Conservation (phyloP, 306 rosid species). For the Cucurbita ficifolia region DNA sequence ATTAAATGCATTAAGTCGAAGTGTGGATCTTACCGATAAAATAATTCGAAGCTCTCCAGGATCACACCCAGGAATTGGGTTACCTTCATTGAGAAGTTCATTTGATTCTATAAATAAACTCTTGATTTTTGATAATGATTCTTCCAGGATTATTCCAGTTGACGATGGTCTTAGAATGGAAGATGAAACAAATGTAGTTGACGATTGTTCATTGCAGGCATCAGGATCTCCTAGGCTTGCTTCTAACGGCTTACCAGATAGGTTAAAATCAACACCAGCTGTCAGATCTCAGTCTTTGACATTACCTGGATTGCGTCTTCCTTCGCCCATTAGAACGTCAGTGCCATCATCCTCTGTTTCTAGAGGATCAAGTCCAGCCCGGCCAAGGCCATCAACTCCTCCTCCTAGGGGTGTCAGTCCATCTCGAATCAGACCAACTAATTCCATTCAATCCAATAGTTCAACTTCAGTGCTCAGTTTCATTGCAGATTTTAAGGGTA, state of each 20-base stretch:
- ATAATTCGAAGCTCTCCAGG: constrained; percentile 20
- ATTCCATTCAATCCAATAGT: constrained; percentile 35
- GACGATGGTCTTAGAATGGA: constrained; percentile 29
- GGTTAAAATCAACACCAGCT: constrained; percentile 26
- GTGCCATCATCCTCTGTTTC: constrained; percentile 20
- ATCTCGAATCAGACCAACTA: constrained; percentile 34
- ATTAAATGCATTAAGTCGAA: constrained; percentile 31
- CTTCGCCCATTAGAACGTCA: constrained; percentile 52
- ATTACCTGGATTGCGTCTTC: constrained; percentile 24
- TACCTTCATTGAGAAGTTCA: constrained; percentile 41
- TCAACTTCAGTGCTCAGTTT: constrained; percentile 77
- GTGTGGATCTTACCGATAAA: constrained; percentile 54
- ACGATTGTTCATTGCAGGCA: constrained; percentile 26
- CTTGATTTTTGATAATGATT: constrained; percentile 35
- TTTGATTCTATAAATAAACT: constrained; percentile 31
- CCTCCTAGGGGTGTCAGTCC: constrained; percentile 75
- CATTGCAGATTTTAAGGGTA: constrained; percentile 69
- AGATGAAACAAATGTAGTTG: constrained; percentile 23
- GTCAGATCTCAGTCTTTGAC: constrained; percentile 46
- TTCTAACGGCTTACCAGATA: constrained; percentile 30
- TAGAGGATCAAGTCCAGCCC: constrained; percentile 49
- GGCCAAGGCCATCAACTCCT: constrained; percentile 22
- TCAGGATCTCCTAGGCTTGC: constrained; percentile 30
- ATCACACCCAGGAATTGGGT: constrained; percentile 33
- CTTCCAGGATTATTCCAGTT: constrained; percentile 19